Base-by-base conservation (phyloP, 176 grass and related monocot genomes). In the bread wheat (Triticum aestivum) region DNA sequence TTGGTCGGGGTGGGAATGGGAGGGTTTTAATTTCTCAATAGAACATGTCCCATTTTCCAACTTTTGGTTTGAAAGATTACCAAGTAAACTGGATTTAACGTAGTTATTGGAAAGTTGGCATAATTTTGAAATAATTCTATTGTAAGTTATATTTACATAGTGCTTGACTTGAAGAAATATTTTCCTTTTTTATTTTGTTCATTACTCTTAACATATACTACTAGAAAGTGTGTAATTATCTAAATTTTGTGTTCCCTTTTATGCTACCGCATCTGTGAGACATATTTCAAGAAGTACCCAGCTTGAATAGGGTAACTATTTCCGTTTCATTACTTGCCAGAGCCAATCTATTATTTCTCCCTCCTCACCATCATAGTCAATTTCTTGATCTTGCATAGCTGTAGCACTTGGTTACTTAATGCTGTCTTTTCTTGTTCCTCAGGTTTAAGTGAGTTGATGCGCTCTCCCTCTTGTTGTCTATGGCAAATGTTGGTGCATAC, bases 261-360 rank as follows among this genome's bases (percentile, higher is more conserved):
- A 20, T 82, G 3, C 61, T 88, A 89, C 92, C 96, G 93, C 88
- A 98, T 98, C 82, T 98, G 93, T 61, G 96, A 98, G 79, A 98
- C 96, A 77, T 98, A 98, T 87, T 96, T 96, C 89, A 98, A 96
- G 93, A 98, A 98, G 84, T 79, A 61, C 83, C 93, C 96, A 47
- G 88, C 83, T 92, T 90, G 90, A 82, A 98, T 37, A 86, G 93
- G 96, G 96, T 98, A 92, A 88, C 30, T 90, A 35, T 45, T 78
- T 24, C 27, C 33, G 18, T 75, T 87, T 37, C 2, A n/a, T 66
- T 35, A 24, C 65, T 81, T 8, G 17, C 21, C 1, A 30, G 29
- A 30, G 29, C 29, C 29, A 30, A 30, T 30, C 29, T 30, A 30
- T 30, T 30, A 30, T 30, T 30, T 30, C 2, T 30, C 29, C 26